Conservation (phyloP, 345 rosid genomes). For the Acer campestre region DNA sequence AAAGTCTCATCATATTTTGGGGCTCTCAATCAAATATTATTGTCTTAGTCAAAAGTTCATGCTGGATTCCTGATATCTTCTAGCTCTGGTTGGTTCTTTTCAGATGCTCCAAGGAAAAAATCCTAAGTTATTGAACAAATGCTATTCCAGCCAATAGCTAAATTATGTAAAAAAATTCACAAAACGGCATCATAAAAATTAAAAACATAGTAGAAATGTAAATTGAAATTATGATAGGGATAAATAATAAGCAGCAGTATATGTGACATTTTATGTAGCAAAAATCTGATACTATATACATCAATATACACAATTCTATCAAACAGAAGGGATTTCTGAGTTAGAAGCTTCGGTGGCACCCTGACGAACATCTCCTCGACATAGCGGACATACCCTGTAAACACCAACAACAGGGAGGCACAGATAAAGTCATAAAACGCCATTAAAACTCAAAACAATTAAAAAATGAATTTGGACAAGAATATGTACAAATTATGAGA, state of each 20-base stretch:
- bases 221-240: not conserved
- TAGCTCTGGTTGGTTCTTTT: no score
- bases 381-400: constrained; percentile 73
- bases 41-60: no score
- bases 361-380: constrained; percentile 69
- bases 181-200: no score
- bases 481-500: not conserved
- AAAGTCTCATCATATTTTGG: no score
- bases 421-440: not conserved
- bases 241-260: not conserved
- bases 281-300: constrained; percentile 22
- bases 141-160: no score
- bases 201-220: no score
- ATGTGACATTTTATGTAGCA: not conserved
- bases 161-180: no score
- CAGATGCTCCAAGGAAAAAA: no score
- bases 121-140: no score
- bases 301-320: constrained; percentile 30
- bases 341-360: constrained; percentile 28
- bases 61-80: no score
- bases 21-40: no score
- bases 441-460: not conserved
- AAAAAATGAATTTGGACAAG: not conserved
- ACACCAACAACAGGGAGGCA: not conserved
- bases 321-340: constrained; percentile 40